Conservation (phyloP, 2,329 filamentous ascomycete genomes). For the Pseudogymnoascus sp. region DNA sequence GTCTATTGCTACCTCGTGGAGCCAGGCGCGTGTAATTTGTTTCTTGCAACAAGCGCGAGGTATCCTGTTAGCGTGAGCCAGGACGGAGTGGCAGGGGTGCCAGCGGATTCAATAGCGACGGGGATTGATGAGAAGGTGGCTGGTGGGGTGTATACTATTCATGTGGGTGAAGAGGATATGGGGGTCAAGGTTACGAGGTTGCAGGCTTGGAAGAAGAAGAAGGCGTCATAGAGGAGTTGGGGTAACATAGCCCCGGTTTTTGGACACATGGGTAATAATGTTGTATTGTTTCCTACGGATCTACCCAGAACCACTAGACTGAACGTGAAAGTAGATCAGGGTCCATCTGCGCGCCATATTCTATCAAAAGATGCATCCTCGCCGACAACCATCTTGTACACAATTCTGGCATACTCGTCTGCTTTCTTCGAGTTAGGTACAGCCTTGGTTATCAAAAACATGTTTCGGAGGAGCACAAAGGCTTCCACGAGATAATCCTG, state of each 20-base stretch:
- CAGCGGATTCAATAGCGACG: constrained; percentile 15
- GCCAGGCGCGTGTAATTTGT: constrained; percentile 30
- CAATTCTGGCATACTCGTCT: constrained; percentile 24
- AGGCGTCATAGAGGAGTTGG: no score
- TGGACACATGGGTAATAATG: no score
- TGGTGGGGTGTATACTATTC: constrained; percentile 29
- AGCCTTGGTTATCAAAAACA: constrained; percentile 20
- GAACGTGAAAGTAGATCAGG: neutral
- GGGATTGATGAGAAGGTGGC: constrained; percentile 25
- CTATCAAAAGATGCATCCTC: constrained; percentile 28
- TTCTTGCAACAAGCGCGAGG: constrained; percentile 27
- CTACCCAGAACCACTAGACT: neutral
- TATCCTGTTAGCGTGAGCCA: constrained; percentile 16
- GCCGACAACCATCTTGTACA: constrained; percentile 28
- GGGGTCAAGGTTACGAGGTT: no score
- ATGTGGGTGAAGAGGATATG: constrained; percentile 24
- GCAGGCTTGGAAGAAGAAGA: no score
- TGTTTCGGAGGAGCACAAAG: constrained; percentile 24
- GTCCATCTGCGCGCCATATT: neutral
- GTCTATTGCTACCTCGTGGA: constrained; percentile 16
- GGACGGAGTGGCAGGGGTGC: constrained; percentile 15
- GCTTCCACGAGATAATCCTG: constrained; percentile 20
- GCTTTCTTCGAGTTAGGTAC: constrained; percentile 17
- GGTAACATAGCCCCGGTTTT: neutral
- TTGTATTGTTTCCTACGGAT: neutral